phyloP scores from a whole-genome alignment of 2,329 filamentous ascomycete species.

The Cytospora piceicola region DNA sequence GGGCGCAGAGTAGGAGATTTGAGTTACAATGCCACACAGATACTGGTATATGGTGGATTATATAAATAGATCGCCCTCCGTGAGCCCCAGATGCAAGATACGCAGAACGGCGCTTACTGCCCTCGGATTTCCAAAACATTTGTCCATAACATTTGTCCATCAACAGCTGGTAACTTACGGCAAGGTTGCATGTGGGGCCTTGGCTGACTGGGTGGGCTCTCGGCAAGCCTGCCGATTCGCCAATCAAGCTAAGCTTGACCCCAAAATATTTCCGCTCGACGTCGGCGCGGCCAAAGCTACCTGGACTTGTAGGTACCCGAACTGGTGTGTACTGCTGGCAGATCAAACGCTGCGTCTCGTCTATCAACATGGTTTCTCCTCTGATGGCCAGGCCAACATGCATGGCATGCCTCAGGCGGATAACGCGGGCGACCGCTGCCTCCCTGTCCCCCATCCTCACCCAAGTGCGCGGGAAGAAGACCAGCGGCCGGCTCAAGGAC shows the following conservation, averaged over 20 bases:
- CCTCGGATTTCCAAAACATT: no score
- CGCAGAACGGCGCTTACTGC: neutral
- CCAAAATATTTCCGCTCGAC: slow-evolving; percentile 23
- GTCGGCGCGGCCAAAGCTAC: slow-evolving; percentile 9
- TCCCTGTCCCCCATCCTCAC: slow-evolving; percentile 35
- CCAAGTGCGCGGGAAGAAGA: slow-evolving; percentile 45
- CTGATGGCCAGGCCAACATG: slow-evolving; percentile 35
- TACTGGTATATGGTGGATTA: neutral
- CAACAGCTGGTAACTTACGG: no score
- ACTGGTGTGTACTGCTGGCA: slow-evolving; percentile 17
- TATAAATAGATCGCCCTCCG: neutral
- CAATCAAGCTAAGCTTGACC: slow-evolving; percentile 16
- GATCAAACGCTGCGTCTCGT: slow-evolving; percentile 9
- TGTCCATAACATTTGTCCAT: no score
- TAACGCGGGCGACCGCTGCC: slow-evolving; percentile 33
- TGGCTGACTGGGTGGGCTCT: neutral
- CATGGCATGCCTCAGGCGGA: slow-evolving; percentile 36
- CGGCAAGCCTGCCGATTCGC: slow-evolving; percentile 24
- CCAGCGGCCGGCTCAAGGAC: slow-evolving; percentile 42
- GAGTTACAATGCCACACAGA: neutral
- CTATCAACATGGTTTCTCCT: slow-evolving; percentile 33
- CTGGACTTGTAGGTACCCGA: neutral
- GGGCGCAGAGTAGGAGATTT: neutral
- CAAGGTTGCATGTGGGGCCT: neutral
- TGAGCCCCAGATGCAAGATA: neutral